These are phyloP conservation scores for Gillenia trifoliata DNA, from an alignment of 306 rosid species.

Conservation along the genomic window DNA sequence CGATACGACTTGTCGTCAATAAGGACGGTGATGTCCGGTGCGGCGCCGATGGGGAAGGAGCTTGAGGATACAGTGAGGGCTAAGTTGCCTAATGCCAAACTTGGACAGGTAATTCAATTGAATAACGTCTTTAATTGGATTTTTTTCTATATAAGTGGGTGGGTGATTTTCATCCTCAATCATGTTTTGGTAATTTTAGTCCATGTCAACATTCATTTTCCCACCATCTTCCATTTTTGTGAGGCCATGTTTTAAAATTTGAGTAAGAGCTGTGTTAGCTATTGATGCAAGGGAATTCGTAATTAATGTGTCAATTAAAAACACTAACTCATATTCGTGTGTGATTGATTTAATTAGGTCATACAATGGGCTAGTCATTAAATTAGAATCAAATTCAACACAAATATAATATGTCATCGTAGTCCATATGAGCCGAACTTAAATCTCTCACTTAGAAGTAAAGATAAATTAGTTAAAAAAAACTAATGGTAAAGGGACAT, in stretches of 20 bases:
- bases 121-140: not conserved
- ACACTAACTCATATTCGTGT: too few species aligned
- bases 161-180: not conserved
- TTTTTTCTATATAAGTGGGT: not conserved
- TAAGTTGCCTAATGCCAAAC: conserved; percentile 51
- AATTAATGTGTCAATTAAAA: too few species aligned
- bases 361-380: too few species aligned
- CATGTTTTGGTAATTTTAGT: not conserved
- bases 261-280: too few species aligned
- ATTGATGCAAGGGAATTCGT: too few species aligned
- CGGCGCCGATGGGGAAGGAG: conserved; percentile 72
- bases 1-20: conserved; percentile 61
- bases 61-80: conserved; percentile 52
- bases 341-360: too few species aligned
- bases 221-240: not conserved
- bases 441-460: too few species aligned
- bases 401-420: too few species aligned
- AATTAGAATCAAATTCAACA: too few species aligned
- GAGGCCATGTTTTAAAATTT: not conserved
- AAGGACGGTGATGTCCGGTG: conserved; percentile 62
- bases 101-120: conserved; percentile 55
- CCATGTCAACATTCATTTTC: not conserved
- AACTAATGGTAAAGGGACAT: too few species aligned
- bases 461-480: too few species aligned
- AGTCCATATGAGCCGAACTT: too few species aligned